Evolutionary conservation across 2,329 filamentous ascomycete species (phyloP), one percentile per base, ranked within the genome.

Genomic region (Rhexocercosporidium sp.): DNA sequence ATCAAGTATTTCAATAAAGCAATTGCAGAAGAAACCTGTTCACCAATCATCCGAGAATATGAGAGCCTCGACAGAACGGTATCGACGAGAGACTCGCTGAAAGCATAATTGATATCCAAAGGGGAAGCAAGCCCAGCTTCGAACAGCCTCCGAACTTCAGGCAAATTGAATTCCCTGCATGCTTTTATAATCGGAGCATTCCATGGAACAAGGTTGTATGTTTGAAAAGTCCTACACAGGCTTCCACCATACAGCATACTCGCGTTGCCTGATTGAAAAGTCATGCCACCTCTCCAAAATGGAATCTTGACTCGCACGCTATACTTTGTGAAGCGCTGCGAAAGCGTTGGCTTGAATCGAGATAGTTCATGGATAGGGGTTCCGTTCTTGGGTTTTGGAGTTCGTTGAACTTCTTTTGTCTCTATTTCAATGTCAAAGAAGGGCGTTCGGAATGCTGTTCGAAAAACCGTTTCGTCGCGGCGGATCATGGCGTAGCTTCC

Each of bases 81-180:
- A 20, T 47, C 18, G n/a, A 22, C 20, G 7, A 47, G 7, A 44
- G 44, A 47, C n/a, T 2, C 1, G 9, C 12, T 6, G 2, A 3
- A 6, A 14, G 1, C 5, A 7, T 44, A 18, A 9, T 3, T 18
- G 31, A 41, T 22, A 14, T 57, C 54, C n/a, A 39, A 39, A 5
- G 54, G 54, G 4, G 54, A 57, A 41, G 54, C 54, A 41, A 57
- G 31, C 18, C 54, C 54, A 41, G n/a, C 31, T 8, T 41, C 31
- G 27, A 39, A 57, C 6, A 39, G 34, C 6, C 34, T 57, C 20
- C 20, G 9, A 2, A 57, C 54, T 57, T 57, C 34, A 2, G 53
- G 6, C 31, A 56, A 56, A 37, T 56, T n/a, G 22, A 56, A 37
- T 1, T 25, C 14, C 8, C 11, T 16, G 12, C 53, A 56, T 37